Evolutionary conservation across 176 grass and related monocot species (phyloP).

Genomic region (Cenchrus purpureus): DNA sequence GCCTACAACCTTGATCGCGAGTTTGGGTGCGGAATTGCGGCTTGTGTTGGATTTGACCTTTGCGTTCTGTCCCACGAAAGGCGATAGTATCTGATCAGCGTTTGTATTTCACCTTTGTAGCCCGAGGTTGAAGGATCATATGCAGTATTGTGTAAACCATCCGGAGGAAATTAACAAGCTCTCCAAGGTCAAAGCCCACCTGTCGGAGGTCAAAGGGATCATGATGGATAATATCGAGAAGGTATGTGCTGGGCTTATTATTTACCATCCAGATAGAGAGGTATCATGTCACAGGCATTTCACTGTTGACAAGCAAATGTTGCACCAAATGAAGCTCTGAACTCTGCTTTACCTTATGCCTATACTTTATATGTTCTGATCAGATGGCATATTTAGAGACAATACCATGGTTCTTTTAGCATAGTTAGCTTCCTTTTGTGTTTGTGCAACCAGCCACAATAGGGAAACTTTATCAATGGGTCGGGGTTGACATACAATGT

Average conservation of each 20-base stretch:
- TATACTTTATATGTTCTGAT: neutral
- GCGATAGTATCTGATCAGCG: neutral
- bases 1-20: slow-evolving; percentile 96
- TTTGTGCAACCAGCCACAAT: neutral
- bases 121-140: slow-evolving; percentile 83
- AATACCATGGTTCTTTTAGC: neutral
- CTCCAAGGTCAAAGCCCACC: slow-evolving; percentile 90
- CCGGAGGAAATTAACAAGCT: slow-evolving; percentile 97
- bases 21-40: slow-evolving; percentile 58
- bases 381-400: neutral
- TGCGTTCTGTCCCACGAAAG: neutral
- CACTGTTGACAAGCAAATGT: neutral
- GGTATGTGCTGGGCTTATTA: slow-evolving; percentile 40
- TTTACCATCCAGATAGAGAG: neutral
- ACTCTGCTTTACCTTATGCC: neutral
- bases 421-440: neutral
- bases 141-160: slow-evolving; percentile 90
- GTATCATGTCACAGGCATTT: neutral
- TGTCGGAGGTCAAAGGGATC: slow-evolving; percentile 90
- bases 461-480: neutral
- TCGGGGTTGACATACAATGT: too few relatives aligned
- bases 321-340: neutral
- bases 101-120: slow-evolving; percentile 49
- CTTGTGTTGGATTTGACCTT: neutral
- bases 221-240: slow-evolving; percentile 99